Percentiles rank a stretch among this genome's conserved stretches.
phyloP scores from a whole-genome alignment of 495 filamentous ascomycete genomes.

The Lasiosphaeria hispida region DNA sequence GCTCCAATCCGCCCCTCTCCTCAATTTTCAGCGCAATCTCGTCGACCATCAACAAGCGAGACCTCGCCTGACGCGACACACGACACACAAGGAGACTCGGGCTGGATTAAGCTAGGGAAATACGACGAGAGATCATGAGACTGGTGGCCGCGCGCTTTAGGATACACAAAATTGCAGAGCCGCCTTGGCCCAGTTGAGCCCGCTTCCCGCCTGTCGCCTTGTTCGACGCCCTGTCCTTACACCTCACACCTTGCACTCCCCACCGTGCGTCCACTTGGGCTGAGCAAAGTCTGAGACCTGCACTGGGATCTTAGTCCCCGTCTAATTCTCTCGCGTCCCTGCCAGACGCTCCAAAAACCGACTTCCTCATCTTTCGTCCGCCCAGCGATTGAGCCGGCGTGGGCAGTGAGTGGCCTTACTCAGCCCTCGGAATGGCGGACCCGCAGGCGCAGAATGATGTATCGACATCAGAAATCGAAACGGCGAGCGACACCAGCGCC shows the following conservation, averaged over 20 bases:
- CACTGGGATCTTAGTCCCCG: not conserved
- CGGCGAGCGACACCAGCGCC: conserved; percentile 21
- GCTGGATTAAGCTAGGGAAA: not conserved
- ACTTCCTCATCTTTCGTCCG: no score
- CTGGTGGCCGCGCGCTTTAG: conserved; percentile 10
- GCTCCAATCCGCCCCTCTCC: not conserved
- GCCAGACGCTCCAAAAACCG: no score
- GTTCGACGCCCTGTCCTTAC: not conserved
- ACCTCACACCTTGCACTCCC: not conserved
- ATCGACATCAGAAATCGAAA: conserved; percentile 3
- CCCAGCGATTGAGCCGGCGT: no score
- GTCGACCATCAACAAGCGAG: not conserved
- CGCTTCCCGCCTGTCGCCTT: not conserved
- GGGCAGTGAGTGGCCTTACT: not conserved
- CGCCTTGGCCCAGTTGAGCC: conserved; percentile 25
- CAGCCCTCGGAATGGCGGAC: conserved; percentile 10
- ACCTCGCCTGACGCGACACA: conserved; percentile 1
- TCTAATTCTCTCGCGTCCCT: not conserved
- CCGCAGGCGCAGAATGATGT: conserved; percentile 8
- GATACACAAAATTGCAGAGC: conserved; percentile 19
- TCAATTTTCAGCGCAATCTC: no score
- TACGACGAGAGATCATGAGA: conserved; percentile 29
- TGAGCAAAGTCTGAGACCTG: not conserved
- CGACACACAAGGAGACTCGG: conserved; percentile 1
- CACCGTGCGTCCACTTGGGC: no score